Evolutionary conservation across 1,284 basidiomycete genomes (phyloP), one percentile per base, ranked within the genome.

Genomic region (Rhodofomes roseus): DNA sequence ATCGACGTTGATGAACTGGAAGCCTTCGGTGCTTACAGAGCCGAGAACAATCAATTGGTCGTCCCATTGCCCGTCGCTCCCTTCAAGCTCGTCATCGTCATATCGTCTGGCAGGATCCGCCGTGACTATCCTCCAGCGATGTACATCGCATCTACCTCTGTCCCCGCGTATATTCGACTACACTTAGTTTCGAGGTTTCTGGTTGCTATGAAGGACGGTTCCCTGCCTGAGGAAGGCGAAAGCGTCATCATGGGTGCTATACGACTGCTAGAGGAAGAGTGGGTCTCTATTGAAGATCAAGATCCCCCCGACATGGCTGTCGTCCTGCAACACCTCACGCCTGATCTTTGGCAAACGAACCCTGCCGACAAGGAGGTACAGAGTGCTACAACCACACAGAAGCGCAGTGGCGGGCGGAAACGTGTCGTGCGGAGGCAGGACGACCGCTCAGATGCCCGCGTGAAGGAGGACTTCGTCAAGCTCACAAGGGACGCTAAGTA

Each of bases 141-240:
- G 72, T 96, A 88, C 70, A 74, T 97, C 59, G 82, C 88, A 0
- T 95, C 93, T 1, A 70, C 75, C 0, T 83, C 83, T 0, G 77
- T 92, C 6, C 85, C 95, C 0, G 82, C 93, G 0, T 98, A 97
- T 72, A 79, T 97, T 62, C 87, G 93, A 36, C 83, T 98, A 0
- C 87, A 96, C 66, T 80, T 97, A 18, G 81, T 94, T n/a, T 82
- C 85, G 2, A 78, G 79, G 41, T 76, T 93, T 16, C 76, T 93
- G 8, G 60, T 69, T 5, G 81, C 80, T 9, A 79, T 88, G 72
- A 75, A 82, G 60, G 74, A 75, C 16, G 79, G 78, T 2, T 81
- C 83, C 55, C 81, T 92, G 27, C 70, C 87, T 20, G 84, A 89
- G 62, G 72, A 79, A 0, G 89, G 85, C 0, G 86, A 90, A 63